These are phyloP conservation scores for Auricularia sp. DNA, from an alignment of 768 basidiomycete genomes.

Conservation along the genomic window DNA sequence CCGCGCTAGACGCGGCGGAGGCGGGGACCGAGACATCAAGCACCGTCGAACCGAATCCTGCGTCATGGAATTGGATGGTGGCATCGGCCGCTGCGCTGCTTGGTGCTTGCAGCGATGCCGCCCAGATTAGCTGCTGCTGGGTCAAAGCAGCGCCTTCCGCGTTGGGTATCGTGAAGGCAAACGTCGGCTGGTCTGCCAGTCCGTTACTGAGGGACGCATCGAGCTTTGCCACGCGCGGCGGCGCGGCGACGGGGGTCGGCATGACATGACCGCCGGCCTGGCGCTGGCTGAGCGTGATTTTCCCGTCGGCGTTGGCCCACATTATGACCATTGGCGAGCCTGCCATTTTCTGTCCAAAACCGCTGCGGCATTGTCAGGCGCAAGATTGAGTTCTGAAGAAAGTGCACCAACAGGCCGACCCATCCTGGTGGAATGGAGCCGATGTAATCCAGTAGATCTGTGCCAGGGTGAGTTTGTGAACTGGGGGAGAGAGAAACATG, in stretches of 20 bases:
- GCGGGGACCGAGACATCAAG: constrained; percentile 41
- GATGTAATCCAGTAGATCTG: constrained; percentile 42
- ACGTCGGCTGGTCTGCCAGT: constrained; percentile 30
- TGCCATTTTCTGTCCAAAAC: constrained; percentile 48
- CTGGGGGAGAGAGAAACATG: not conserved
- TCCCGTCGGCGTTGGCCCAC: constrained; percentile 57
- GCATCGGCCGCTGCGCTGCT: constrained; percentile 36
- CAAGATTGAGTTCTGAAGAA: constrained; percentile 20
- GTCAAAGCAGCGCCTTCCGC: constrained; percentile 27
- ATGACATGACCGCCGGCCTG: constrained; percentile 39
- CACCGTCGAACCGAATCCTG: constrained; percentile 28
- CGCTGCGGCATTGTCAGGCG: constrained; percentile 32
- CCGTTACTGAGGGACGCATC: constrained; percentile 14
- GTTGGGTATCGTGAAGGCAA: constrained; percentile 46
- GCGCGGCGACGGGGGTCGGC: constrained; percentile 46
- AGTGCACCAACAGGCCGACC: constrained; percentile 53
- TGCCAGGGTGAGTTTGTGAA: constrained; percentile 2
- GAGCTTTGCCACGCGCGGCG: constrained; percentile 41
- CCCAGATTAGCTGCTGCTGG: constrained; percentile 46
- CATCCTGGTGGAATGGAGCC: constrained; percentile 37
- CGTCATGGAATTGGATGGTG: constrained; percentile 34
- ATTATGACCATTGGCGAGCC: constrained; percentile 60
- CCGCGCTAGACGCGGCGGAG: constrained; percentile 5
- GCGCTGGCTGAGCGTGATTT: constrained; percentile 59
- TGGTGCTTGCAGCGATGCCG: constrained; percentile 43